Base-by-base conservation (phyloP, 441 rosid species). In the Melastoma candidum region DNA sequence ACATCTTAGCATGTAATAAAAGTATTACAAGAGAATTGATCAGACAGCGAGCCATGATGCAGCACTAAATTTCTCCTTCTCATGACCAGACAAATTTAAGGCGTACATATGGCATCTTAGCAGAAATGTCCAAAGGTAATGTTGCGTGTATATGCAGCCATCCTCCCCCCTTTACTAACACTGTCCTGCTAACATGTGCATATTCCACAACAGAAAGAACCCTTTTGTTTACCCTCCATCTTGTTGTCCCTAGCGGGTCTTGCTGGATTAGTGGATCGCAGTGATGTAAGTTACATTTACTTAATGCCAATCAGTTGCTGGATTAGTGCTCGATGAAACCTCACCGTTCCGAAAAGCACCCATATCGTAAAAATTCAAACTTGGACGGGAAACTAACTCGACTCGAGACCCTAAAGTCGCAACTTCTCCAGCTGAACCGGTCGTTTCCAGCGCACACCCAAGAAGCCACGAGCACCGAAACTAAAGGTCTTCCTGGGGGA, bases 211-310 rank as follows among this genome's bases (percentile, higher is more conserved):
- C 95, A 77, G 69, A 68, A 72, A 90, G 81, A 44, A 87, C 77
- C 71, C 71, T 74, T 71, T 63, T 70, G 62, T 87, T 90, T 48
- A 90, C 85, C 71, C 90, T 83, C 97, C 96, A 90, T 76, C 87
- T 87, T 56, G 95, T 87, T 71, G 64, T 80, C 64, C 97, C 97
- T 67, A 90, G 97, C 2, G 83, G 41, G 83, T 63, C 63, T 80
- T 65, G 96, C 82, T 12, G 92, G 96, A 69, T 74, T n/a, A 66
- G 90, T 90, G 66, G 79, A 87, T 68, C 78, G 93, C n/a, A 71
- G 55, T 54, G 93, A 90, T 68, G 97, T 84, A 65, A 84, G 96
- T 58, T 53, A 26, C 54, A 47, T 57, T 41, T 61, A 43, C n/a
- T 58, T 43, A 36, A 32, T 52, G 22, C 12, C 10, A 12, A 11